phyloP scores from a whole-genome alignment of 108 stramenopile species.

The Asterionellopsis glacialis region DNA sequence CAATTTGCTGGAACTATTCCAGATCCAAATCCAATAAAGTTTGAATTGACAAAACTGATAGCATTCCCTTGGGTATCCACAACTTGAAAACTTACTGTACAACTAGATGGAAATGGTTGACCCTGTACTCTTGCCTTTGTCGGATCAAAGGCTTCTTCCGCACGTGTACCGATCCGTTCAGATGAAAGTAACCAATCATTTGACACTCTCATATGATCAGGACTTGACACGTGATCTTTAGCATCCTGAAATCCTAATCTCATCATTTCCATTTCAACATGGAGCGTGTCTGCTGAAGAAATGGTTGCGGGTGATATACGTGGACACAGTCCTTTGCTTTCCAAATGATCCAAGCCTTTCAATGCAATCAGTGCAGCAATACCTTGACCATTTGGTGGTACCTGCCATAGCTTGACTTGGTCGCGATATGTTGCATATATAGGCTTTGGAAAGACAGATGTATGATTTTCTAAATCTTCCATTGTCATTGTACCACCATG shows the following conservation, averaged over 20 bases:
- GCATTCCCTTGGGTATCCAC: constrained; percentile 91
- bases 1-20: constrained; percentile 89
- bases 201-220: constrained; percentile 37
- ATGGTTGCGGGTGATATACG: constrained; percentile 15
- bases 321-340: constrained; percentile 23
- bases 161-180: constrained; percentile 54
- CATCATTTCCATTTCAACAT: constrained; percentile 87
- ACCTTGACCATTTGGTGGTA: constrained; percentile 95
- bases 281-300: constrained; percentile 54
- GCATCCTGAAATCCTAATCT: constrained; percentile 90
- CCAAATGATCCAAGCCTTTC: constrained; percentile 57
- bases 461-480: constrained; percentile 78
- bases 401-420: constrained; percentile 68
- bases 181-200: constrained; percentile 37
- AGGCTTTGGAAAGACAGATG: constrained; percentile 73
- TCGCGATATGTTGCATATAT: constrained; percentile 71
- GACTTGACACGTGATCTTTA: constrained; percentile 67
- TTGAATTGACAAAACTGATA: constrained; percentile 92
- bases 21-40: constrained; percentile 94
- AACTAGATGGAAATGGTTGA: constrained; percentile 48
- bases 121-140: constrained; percentile 50
- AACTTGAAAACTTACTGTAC: constrained; percentile 92
- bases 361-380: constrained; percentile 91
- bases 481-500: constrained; percentile 81
- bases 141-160: constrained; percentile 46